Conservation (phyloP, 305 asterid species). For the Fraxinus albicans region DNA sequence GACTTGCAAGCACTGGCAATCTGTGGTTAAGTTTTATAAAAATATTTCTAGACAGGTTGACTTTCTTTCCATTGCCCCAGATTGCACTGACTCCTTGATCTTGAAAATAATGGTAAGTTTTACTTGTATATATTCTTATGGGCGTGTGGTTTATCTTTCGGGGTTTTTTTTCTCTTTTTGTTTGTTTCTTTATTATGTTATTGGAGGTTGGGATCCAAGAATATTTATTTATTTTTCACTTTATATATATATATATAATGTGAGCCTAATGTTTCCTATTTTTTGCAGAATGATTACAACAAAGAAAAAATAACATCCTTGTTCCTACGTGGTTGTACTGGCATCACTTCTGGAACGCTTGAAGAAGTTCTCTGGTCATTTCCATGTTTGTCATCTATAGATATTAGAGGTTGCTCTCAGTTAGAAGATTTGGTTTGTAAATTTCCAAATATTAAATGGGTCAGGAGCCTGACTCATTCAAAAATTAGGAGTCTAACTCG, state of each 20-base stretch:
- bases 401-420: constrained; percentile 92
- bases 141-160: not conserved
- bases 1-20: constrained; percentile 96
- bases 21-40: constrained; percentile 61
- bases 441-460: constrained; percentile 83
- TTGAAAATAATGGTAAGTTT: constrained; percentile 69
- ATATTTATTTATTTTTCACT: not conserved
- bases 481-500: constrained; percentile 62
- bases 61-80: constrained; percentile 60
- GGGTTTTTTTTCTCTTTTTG: not conserved
- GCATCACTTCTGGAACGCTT: constrained; percentile 63
- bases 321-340: constrained; percentile 76
- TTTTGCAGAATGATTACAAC: constrained; percentile 77
- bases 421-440: constrained; percentile 73
- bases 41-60: constrained; percentile 69
- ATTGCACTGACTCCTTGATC: constrained; percentile 60
- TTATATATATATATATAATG: constrained; percentile 10
- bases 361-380: constrained; percentile 74
- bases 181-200: not conserved
- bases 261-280: constrained; percentile 18
- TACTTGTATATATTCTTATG: constrained; percentile 7
- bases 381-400: constrained; percentile 63
- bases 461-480: constrained; percentile 47
- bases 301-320: constrained; percentile 71
- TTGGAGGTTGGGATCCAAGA: constrained; percentile 13